These are phyloP conservation scores for Aspergillus neotritici DNA, from an alignment of 2,329 filamentous ascomycete genomes.

Conservation along the genomic window DNA sequence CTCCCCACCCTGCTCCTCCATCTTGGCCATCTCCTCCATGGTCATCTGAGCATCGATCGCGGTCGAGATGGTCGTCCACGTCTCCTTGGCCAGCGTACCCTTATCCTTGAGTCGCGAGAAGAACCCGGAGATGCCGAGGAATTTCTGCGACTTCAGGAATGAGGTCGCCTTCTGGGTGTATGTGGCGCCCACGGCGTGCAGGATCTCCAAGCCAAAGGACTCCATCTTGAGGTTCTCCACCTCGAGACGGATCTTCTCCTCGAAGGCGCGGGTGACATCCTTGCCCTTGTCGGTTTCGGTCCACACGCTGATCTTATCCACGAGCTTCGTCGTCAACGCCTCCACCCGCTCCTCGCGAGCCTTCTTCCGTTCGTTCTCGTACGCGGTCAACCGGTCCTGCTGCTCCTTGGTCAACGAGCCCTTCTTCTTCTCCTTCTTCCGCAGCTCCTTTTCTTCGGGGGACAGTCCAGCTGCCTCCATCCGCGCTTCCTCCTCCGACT, in stretches of 20 bases:
- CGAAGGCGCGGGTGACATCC: slow-evolving; percentile 83
- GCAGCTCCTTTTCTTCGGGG: slow-evolving; percentile 67
- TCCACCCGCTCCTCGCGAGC: slow-evolving; percentile 87
- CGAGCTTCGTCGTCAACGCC: slow-evolving; percentile 73
- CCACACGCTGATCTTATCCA: slow-evolving; percentile 89
- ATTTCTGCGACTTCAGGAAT: slow-evolving; percentile 91
- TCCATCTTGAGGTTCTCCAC: slow-evolving; percentile 99
- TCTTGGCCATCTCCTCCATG: slow-evolving; percentile 97
- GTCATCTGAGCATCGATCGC: slow-evolving; percentile 97
- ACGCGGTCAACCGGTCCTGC: slow-evolving; percentile 80
- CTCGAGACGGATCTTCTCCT: slow-evolving; percentile 89
- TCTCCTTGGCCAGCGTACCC: slow-evolving; percentile 93
- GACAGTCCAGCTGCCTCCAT: slow-evolving; percentile 60
- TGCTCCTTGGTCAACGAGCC: slow-evolving; percentile 83
- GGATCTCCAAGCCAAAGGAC: slow-evolving; percentile 90
- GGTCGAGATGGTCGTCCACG: slow-evolving; percentile 94
- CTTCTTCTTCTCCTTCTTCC: slow-evolving; percentile 86
- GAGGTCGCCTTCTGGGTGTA: slow-evolving; percentile 83
- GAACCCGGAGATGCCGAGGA: slow-evolving; percentile 92
- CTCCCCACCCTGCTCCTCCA: slow-evolving; percentile 90
- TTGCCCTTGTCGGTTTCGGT: slow-evolving; percentile 88
- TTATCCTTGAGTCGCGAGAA: slow-evolving; percentile 93
- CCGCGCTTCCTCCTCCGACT: slow-evolving; percentile 69
- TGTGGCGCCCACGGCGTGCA: slow-evolving; percentile 88
- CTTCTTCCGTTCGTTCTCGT: slow-evolving; percentile 76